Evolutionary conservation across 768 basidiomycete genomes (phyloP).

Genomic region (Daedalea quercina): DNA sequence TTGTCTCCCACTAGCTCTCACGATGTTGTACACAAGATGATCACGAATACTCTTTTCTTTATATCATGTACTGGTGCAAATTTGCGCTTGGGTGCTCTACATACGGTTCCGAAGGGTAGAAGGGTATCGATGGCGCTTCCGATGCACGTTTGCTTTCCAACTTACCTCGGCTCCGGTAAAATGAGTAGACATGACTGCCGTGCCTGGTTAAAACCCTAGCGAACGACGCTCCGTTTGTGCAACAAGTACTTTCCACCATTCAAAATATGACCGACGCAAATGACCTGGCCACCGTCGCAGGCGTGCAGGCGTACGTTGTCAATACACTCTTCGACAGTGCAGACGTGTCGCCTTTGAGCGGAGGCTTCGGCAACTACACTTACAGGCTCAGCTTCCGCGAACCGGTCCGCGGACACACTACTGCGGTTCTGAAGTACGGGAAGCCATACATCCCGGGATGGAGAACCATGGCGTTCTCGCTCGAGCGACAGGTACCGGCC

Average conservation of each 20-base stretch:
- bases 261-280: neutral
- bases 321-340: conserved; percentile 41
- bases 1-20: conserved; percentile 11
- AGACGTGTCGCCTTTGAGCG: conserved; percentile 34
- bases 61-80: conserved; percentile 3
- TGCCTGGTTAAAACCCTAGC: too few species aligned
- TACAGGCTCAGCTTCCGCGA: conserved; percentile 42
- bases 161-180: too few species aligned
- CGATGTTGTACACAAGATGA: conserved; percentile 14
- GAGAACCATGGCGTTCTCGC: conserved; percentile 24
- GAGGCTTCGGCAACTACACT: conserved; percentile 51
- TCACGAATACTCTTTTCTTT: conserved; percentile 15
- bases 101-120: too few species aligned
- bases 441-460: conserved; percentile 24
- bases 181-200: too few species aligned
- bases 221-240: too few species aligned
- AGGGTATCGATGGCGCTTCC: too few species aligned
- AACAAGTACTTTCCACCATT: too few species aligned
- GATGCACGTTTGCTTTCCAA: neutral
- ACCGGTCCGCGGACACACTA: conserved; percentile 35
- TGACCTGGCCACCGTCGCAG: conserved; percentile 25
- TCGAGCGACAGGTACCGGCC: conserved; percentile 45
- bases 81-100: neutral
- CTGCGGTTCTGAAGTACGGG: conserved; percentile 55
- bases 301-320: conserved; percentile 37